Conservation (phyloP, 2,329 filamentous ascomycete genomes). For the Paecilomyces dactylethromorphus region DNA sequence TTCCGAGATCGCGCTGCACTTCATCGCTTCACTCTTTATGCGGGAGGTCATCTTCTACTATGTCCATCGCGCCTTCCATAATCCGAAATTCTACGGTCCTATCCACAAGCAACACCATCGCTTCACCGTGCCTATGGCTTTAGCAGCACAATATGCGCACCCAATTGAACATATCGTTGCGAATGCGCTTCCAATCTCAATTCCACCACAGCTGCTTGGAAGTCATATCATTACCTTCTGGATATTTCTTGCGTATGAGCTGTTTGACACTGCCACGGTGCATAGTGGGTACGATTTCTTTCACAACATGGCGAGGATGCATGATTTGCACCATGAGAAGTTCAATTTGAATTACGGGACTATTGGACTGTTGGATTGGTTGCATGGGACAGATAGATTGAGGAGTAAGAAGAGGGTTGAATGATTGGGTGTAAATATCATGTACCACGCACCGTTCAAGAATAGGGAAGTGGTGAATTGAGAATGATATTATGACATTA, state of each 20-base stretch:
- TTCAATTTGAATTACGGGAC: conserved; percentile 51
- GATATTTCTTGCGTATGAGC: conserved; percentile 43
- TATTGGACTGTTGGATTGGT: conserved; percentile 49
- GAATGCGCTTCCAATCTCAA: conserved; percentile 46
- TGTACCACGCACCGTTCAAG: background rate
- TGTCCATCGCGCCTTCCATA: conserved; percentile 48
- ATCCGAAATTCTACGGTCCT: conserved; percentile 40
- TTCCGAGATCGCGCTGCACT: conserved; percentile 32
- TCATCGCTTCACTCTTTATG: conserved; percentile 35
- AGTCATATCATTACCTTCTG: conserved; percentile 50
- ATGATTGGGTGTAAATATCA: background rate
- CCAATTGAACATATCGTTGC: conserved; percentile 51
- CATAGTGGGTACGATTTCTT: conserved; percentile 56
- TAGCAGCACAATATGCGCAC: conserved; percentile 52
- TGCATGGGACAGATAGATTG: conserved; percentile 43
- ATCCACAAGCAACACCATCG: conserved; percentile 53
- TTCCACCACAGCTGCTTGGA: conserved; percentile 42
- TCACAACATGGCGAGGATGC: conserved; percentile 36
- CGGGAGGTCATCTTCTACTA: conserved; percentile 53
- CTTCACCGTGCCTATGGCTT: conserved; percentile 50
- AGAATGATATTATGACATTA: background rate
- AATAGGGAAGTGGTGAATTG: background rate
- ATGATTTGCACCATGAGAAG: conserved; percentile 54
- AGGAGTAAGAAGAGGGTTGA: background rate
- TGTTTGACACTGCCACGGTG: conserved; percentile 48